Evolutionary conservation across 306 rosid genomes (phyloP), one percentile per base, ranked within the genome.

Genomic region (Quercus gilva): DNA sequence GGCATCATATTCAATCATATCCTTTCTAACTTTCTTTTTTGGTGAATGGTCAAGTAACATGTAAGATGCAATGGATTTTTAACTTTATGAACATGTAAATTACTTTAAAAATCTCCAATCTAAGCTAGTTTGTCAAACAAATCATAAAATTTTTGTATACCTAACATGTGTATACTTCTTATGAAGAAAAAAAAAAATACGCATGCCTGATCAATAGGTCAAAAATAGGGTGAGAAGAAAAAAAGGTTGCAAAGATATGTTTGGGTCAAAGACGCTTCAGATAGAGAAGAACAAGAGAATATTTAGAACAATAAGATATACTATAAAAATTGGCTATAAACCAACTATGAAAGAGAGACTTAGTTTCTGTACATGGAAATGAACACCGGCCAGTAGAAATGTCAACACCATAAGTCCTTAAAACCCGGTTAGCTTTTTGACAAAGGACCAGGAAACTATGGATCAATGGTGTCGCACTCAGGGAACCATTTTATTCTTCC

Each of bases 221-320:
- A 87, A 92, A 91, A 86, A 75, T 76, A 83, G 78, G 76, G 56
- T 79, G 70, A 84, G 81, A 86, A 76, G 80, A 81, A 81, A 80
- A 75, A 79, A 69, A 69, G 67, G 55, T 35, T 81, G 70, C 77
- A 79, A 26, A 10, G 75, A 76, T 19, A 78, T 80, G 88, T 82
- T 90, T 84, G 78, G 78, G 95, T 90, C 97, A 89, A 90, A 92
- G 92, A 92, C 95, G 94, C 85, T 87, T 89, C 85, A 64, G 83
- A 70, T 80, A 14, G 55, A 55, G 55, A 70, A 20, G 85, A 76
- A n/a, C 6, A 87, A 75, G 72, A 82, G 69, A 19, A 68, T 69
- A 76, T 81, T 68, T 57, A 73, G 53, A 52, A 28, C 61, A 55
- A 55, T 52, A 49, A 82, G 18, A 59, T 23, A 26, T 49, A 71